Conservation (phyloP, 2,329 filamentous ascomycete species). For the Didymellaceae sp. region DNA sequence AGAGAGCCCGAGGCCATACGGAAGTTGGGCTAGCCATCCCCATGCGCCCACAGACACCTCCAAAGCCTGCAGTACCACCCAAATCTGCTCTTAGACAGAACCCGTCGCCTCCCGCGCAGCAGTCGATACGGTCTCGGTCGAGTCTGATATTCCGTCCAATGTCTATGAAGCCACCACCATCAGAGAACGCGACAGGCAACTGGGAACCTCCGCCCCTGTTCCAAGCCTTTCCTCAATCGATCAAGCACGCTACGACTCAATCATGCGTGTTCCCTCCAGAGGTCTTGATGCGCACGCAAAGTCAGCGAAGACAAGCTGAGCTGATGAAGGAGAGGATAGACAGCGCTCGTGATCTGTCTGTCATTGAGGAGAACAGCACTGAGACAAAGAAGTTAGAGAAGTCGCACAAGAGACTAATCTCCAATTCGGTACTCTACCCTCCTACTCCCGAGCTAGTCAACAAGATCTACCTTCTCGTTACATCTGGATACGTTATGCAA, state of each 20-base stretch:
- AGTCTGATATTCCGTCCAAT: conserved; percentile 41
- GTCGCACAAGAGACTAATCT: conserved; percentile 53
- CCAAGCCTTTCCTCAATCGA: conserved; percentile 83
- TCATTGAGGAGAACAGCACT: conserved; percentile 35
- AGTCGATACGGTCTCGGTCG: conserved; percentile 41
- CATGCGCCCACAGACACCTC: conserved; percentile 40
- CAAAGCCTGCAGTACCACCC: conserved; percentile 25
- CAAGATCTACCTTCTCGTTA: conserved; percentile 75
- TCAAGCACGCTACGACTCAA: conserved; percentile 75
- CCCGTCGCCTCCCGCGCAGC: conserved; percentile 37
- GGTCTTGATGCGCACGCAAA: conserved; percentile 65
- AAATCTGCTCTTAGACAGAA: conserved; percentile 40
- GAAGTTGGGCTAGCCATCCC: conserved; percentile 51
- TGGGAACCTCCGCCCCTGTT: conserved; percentile 73
- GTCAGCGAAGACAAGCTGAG: conserved; percentile 60
- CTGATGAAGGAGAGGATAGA: conserved; percentile 47
- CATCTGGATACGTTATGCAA: conserved; percentile 75
- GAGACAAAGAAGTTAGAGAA: conserved; percentile 46
- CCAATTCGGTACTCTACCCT: conserved; percentile 51
- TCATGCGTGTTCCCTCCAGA: conserved; percentile 73
- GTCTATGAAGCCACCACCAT: conserved; percentile 34
- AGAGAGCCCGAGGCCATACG: conserved; percentile 55
- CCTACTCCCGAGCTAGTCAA: conserved; percentile 69
- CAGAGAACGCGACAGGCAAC: conserved; percentile 42
- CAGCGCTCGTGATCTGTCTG: conserved; percentile 42